These are phyloP conservation scores for Limnanthes douglasii DNA, from an alignment of 345 rosid species.

Conservation along the genomic window DNA sequence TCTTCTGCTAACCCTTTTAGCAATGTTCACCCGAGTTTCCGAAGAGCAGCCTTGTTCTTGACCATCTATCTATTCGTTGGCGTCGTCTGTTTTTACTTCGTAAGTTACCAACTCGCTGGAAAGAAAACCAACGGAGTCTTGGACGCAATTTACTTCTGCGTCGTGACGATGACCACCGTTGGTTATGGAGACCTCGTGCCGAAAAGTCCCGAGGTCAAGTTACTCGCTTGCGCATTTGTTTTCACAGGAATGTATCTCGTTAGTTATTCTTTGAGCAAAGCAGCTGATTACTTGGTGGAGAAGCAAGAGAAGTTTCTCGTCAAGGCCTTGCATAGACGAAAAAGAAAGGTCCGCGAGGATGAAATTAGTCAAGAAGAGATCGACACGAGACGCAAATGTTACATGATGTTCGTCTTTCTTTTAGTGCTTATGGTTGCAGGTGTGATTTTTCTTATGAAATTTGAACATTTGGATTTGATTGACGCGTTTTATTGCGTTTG, in stretches of 20 bases:
- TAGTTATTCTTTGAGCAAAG: constrained; percentile 30
- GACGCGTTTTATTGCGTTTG: constrained; percentile 44
- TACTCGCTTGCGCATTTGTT: constrained; percentile 27
- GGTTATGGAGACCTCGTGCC: constrained; percentile 58
- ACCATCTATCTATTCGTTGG: constrained; percentile 20
- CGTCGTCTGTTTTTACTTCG: constrained; percentile 24
- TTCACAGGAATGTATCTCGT: constrained; percentile 36
- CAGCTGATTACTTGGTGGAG: constrained; percentile 33
- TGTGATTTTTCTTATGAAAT: constrained; percentile 12
- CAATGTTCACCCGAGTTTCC: background rate
- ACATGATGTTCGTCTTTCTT: constrained; percentile 12
- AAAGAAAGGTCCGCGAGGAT: constrained; percentile 9
- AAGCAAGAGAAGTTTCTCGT: constrained; percentile 31
- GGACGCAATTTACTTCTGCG: constrained; percentile 36
- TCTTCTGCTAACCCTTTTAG: constrained; percentile 11
- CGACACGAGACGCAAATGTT: constrained; percentile 18
- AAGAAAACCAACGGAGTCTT: constrained; percentile 32
- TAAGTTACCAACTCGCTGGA: constrained; percentile 28
- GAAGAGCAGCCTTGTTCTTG: background rate
- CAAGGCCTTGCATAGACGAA: constrained; percentile 18
- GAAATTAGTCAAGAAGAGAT: constrained; percentile 19
- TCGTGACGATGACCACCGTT: constrained; percentile 40
- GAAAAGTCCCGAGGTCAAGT: constrained; percentile 14
- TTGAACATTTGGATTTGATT: constrained; percentile 18
- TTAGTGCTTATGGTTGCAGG: constrained; percentile 19